Base-by-base conservation (phyloP, 345 rosid species). In the Kandelia obovata region DNA sequence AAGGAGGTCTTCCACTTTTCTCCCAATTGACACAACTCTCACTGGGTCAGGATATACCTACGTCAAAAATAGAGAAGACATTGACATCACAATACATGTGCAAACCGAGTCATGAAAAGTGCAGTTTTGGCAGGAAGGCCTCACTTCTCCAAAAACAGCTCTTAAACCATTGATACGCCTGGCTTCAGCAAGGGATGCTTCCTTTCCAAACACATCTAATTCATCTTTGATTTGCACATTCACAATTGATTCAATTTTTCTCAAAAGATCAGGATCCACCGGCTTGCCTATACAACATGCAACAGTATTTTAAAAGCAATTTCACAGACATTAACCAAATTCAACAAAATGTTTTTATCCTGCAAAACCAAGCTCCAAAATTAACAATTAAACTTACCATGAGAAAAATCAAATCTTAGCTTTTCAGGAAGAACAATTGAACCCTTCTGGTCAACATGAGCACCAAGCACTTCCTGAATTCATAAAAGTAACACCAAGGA, bases 131-230 rank as follows among this genome's bases (percentile, higher is more conserved):
- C 20, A 30, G 20, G 2, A 55, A 55, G 20, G 61, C 69, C 80
- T 62, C 78, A 95, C 99, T 88, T 96, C 98, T 82, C 99, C 99
- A 80, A 96, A 95, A 72, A 95, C 97, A 75, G 97, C 96, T 70
- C 96, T 85, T 74, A 95, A 82, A 52, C 97, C 89, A 47, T 83
- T 92, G 77, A 95, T 86, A 26, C 66, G 83, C 79, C 81, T 84
- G 61, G 97, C 98, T 77, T 95, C 87, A 66, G 84, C 79, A 73
- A 95, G 96, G 5, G 82, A 78, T n/a, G 80, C 83, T 77, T 92
- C 96, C 84, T 85, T 89, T 13, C 91, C 80, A 84, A 31, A 96
- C 43, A 96, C 99, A 75, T 81, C 96, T 75, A 96, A 73, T 78
- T 92, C 91, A 59, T 81, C 91, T 81, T 88, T 81, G 69, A 96